Base-by-base conservation (phyloP, 129 eudicot species). In the Centrapalus pauciflorus region DNA sequence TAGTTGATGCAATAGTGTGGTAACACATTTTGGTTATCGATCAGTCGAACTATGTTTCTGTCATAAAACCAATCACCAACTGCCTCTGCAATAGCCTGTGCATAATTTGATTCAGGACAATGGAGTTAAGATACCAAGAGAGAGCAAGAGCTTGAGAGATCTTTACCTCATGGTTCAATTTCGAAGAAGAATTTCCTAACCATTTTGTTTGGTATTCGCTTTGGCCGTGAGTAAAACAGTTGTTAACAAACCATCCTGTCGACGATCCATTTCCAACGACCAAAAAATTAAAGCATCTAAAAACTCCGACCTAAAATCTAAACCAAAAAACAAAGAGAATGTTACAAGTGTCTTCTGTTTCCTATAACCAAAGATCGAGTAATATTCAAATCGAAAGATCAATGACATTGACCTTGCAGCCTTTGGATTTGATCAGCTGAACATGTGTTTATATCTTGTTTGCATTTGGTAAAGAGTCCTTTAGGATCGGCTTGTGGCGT, bases 31-130 rank as follows among this genome's bases (percentile, higher is more conserved):
- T 68, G 54, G 40, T 38, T 7, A 66, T 80, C 85, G 7, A 80
- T 67, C 61, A 58, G 24, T 35, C 60, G 81, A 26, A 76, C 59
- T 8, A 16, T 6, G 43, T 28, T 43, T 59, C 78, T 54, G 17
- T 80, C 78, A 23, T 69, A 70, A 70, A 64, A 80, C 85, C 85
- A 80, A 45, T 80, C 85, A 14, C 85, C 85, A 38, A 80, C 79
- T n/a, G 76, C 81, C 40, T 72, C 71, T 1, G 59, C 73, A 63
- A 82, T 64, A 19, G 67, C 56, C 71, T 69, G 55, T 1, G 12
- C 32, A 25, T 4, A 25, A 41, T 19, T 32, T 60, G 66, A 64
- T 62, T 9, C 34, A 46, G 30, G 16, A 37, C 56, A 6, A 38
- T 28, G 5, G 1, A 40, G 19, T 23, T 17, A 5, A 14, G 56